These are phyloP conservation scores for Abelmoschus esculentus DNA, from an alignment of 345 rosid genomes.

Conservation along the genomic window DNA sequence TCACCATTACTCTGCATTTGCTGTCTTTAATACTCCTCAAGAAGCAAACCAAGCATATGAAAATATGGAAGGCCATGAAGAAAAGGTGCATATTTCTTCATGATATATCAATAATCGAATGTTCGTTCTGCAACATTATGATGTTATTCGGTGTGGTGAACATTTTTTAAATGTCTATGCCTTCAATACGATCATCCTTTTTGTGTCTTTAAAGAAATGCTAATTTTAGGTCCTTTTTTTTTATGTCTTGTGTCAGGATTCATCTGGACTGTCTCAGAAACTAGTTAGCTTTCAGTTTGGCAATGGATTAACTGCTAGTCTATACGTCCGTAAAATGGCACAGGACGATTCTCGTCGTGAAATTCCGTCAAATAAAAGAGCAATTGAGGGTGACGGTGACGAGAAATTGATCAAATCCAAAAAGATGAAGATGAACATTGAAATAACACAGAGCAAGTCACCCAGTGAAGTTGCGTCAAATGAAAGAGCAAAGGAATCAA, in stretches of 20 bases:
- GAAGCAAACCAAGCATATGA: conserved; percentile 67
- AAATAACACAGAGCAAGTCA: conserved; percentile 28
- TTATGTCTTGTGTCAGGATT: conserved; percentile 44
- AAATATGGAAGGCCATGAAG: conserved; percentile 33
- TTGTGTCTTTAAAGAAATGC: not conserved
- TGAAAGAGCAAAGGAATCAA: conserved; percentile 35
- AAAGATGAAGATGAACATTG: conserved; percentile 24
- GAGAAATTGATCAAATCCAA: conserved; percentile 27
- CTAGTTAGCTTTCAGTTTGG: conserved; percentile 27
- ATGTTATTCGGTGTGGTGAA: not conserved
- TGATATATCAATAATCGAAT: not conserved
- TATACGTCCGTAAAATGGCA: conserved; percentile 53
- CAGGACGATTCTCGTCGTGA: conserved; percentile 16
- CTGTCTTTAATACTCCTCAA: conserved; percentile 40
- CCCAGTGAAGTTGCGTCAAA: conserved; percentile 15
- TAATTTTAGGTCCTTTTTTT: not conserved
- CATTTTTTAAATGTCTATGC: not conserved
- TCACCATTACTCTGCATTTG: conserved; percentile 39
- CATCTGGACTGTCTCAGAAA: conserved; percentile 54
- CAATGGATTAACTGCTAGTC: conserved; percentile 25
- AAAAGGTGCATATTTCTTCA: conserved; percentile 19
- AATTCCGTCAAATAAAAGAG: conserved; percentile 32
- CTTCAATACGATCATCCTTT: not conserved
- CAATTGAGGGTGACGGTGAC: conserved; percentile 23
- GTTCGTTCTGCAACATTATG: not conserved